Conservation (phyloP, 148 eudicot genomes). For the Mesembryanthemum crystallinum region DNA sequence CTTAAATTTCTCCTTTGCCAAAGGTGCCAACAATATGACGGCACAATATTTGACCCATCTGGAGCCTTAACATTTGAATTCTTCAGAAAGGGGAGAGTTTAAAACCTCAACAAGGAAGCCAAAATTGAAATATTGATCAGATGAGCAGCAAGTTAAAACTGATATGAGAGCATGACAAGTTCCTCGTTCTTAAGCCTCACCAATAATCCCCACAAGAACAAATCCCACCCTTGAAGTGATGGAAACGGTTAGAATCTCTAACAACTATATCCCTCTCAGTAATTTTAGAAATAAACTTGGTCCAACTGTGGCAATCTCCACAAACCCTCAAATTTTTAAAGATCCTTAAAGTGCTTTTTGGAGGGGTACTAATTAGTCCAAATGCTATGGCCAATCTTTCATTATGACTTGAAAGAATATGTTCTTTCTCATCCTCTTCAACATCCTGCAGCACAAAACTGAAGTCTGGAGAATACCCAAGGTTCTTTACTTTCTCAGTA, state of each 20-base stretch:
- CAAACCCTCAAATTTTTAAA: slow-evolving; percentile 74
- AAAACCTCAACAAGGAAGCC: not conserved
- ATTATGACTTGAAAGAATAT: slow-evolving; percentile 62
- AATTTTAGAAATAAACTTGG: slow-evolving; percentile 60
- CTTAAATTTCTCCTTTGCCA: not conserved
- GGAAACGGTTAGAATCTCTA: slow-evolving; percentile 75
- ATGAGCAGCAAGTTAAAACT: not conserved
- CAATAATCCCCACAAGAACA: slow-evolving; percentile 79
- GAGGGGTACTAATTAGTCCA: slow-evolving; percentile 63
- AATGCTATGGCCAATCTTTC: slow-evolving; percentile 73
- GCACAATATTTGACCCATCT: not conserved
- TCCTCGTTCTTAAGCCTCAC: slow-evolving; percentile 27
- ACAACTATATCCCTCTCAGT: slow-evolving; percentile 66
- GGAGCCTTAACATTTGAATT: not conserved
- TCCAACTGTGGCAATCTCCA: slow-evolving; percentile 72
- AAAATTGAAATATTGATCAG: not conserved
- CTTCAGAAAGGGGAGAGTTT: not conserved
- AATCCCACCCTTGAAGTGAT: slow-evolving; percentile 65
- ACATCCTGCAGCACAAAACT: slow-evolving; percentile 75
- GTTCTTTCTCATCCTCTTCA: slow-evolving; percentile 75
- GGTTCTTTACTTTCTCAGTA: slow-evolving; percentile 47
- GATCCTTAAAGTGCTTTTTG: slow-evolving; percentile 46
- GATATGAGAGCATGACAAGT: not conserved
- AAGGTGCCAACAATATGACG: not conserved
- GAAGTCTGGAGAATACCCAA: slow-evolving; percentile 64